phyloP scores from a whole-genome alignment of 768 basidiomycete genomes.

The Pilatotrama ljubarskyi region DNA sequence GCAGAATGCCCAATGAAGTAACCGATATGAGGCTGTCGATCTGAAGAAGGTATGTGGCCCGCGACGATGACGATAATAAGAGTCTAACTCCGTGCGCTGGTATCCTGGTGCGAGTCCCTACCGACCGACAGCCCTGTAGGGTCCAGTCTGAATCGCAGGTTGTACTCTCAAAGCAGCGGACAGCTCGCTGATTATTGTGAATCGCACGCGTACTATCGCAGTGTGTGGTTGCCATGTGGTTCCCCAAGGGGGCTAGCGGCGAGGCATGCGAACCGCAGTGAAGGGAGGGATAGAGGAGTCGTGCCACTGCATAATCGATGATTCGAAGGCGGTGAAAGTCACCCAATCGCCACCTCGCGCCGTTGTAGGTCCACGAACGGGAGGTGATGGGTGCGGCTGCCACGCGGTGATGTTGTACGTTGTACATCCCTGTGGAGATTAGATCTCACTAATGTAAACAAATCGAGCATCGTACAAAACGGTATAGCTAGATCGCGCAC shows the following conservation, averaged over 20 bases:
- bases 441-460: conserved; percentile 7
- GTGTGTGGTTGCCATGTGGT: neutral
- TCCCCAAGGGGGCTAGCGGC: neutral
- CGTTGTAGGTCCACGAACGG: conserved; percentile 21
- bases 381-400: conserved; percentile 16
- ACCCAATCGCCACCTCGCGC: conserved; percentile 7
- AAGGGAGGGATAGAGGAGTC: neutral
- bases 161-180: neutral
- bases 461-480: conserved; percentile 5
- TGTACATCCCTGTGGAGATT: conserved; percentile 4
- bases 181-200: neutral
- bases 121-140: no score
- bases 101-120: neutral
- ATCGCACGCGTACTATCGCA: no score
- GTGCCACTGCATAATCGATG: neutral
- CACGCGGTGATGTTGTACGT: conserved; percentile 14
- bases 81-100: conserved; percentile 6
- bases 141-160: neutral
- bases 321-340: neutral
- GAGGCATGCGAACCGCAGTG: neutral
- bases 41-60: neutral
- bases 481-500: conserved; percentile 15
- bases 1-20: neutral
- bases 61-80: neutral
- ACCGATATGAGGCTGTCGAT: conserved; percentile 10